Percentiles rank a stretch among this genome's conserved stretches.
phyloP scores from a whole-genome alignment of 139 green algal species.

The Chlamydomonas eustigma region DNA sequence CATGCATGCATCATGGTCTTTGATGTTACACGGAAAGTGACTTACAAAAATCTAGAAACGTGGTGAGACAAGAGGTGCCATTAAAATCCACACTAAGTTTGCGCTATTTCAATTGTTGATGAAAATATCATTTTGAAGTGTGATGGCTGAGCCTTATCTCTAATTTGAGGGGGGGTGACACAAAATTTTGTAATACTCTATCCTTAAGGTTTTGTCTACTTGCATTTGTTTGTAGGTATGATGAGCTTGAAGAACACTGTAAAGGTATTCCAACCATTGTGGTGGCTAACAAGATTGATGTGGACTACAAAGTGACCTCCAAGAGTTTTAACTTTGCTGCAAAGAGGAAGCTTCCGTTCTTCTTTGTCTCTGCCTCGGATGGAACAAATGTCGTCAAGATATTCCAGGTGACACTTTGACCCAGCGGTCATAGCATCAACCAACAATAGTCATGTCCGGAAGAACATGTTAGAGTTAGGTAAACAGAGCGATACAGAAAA shows the following conservation, averaged over 20 bases:
- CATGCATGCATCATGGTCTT: constrained; percentile 73
- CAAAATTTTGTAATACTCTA: too few relatives aligned
- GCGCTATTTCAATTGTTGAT: too few relatives aligned
- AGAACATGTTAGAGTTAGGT: too few relatives aligned
- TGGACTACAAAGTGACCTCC: constrained; percentile 55
- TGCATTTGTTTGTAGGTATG: constrained; percentile 26
- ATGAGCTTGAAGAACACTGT: constrained; percentile 49
- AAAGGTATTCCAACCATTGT: constrained; percentile 59
- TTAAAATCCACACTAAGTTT: too few relatives aligned
- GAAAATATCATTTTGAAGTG: too few relatives aligned
- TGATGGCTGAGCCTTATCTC: too few relatives aligned
- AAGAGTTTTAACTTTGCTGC: constrained; percentile 59
- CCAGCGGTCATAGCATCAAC: too few relatives aligned
- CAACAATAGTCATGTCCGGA: too few relatives aligned
- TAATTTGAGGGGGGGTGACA: too few relatives aligned
- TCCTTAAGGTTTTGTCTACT: too few relatives aligned
- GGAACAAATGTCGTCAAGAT: constrained; percentile 71
- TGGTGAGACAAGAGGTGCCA: constrained; percentile 43
- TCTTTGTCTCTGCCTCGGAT: constrained; percentile 62
- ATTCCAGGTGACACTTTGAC: too few relatives aligned
- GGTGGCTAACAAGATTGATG: constrained; percentile 71
- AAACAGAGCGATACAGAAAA: too few relatives aligned
- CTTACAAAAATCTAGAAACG: constrained; percentile 60
- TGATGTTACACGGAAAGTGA: constrained; percentile 65
- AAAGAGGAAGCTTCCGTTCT: constrained; percentile 62